Evolutionary conservation across 1,284 basidiomycete genomes (phyloP), one percentile per base, ranked within the genome.

Genomic region (Puccinia novopanici): DNA sequence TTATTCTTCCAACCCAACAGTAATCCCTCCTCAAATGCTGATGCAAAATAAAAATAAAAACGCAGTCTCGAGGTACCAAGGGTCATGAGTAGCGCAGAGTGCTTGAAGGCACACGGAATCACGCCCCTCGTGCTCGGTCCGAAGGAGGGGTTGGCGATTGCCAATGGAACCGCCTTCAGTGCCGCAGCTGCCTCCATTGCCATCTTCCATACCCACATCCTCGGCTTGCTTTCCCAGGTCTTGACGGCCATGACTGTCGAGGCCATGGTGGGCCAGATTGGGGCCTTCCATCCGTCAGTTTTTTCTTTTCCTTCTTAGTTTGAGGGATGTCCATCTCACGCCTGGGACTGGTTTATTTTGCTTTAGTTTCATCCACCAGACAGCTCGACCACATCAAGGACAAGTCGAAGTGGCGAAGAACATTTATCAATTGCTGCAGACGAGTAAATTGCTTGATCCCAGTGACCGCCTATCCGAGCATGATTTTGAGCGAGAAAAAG

Each of bases 231-330:
- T 27, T 89, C 91, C 13, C 89, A 93, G 87, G 89, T 92, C 13
- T 89, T 90, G 83, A 95, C 93, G 0, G 93, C 93, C 0, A 90
- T 95, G 89, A 92, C 92, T n/a, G 90, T 91, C 12, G 93, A 95
- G 84, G 93, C 93, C 12, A 89, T 93, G 82, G 86, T 89, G 63
- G 92, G 93, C 8, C 89, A 90, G 27, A 89, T 89, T 65, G 91
- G 89, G 13, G 91, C 90, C 0, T 93, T 92, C 84, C 90, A 91
- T 83, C 89, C 91, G 78, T 74, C 19, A 78, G 76, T 78, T 42
- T n/a, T n/a, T n/a, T n/a, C n/a, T n/a, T n/a, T n/a, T n/a, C n/a
- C n/a, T n/a, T n/a, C n/a, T n/a, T n/a, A n/a, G n/a, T n/a, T n/a
- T n/a, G n/a, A n/a, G n/a, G n/a, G n/a, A n/a, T n/a, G n/a, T n/a